Evolutionary conservation across 2,329 filamentous ascomycete species (phyloP), one percentile per base, ranked within the genome.

Genomic region (Diaporthe longicolla): DNA sequence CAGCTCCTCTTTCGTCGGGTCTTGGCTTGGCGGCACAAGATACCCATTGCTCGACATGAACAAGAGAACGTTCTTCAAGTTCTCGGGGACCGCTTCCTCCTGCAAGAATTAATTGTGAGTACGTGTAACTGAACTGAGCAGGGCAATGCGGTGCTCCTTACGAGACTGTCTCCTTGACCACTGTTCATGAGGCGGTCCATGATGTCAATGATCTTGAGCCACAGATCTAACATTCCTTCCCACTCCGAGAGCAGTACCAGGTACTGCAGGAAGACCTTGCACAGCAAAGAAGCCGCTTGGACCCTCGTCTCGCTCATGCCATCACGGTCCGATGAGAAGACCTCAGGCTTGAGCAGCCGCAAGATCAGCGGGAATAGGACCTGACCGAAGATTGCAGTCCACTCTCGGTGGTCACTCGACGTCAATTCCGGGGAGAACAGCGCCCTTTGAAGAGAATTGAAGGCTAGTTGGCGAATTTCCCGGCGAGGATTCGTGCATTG

Each of bases 141-240:
- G 50, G n/a, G 5, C 11, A n/a, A 9, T 7, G n/a, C 21, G 40
- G n/a, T n/a, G 9, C 32, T 57, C 88, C 92, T 84, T 89, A 95
- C 94, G 81, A 97, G 84, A 79, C 93, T 96, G 80, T 97, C 95
- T 32, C 94, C 94, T 82, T 98, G 95, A 0, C 96, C 96, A 79
- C 94, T 97, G 80, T 98, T 98, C 92, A 98, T 97, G 77, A 99
- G 88, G 32, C 97, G 92, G 82, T 99, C 97, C 90, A 99, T 95
- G 71, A 98, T 94, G 78, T 95, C 95, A 77, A 98, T 90, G 72
- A 98, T 97, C 82, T 93, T 93, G 59, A 97, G 85, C 97, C 97
- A 99, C 15, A 98, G 88, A 80, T 97, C 94, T 52, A 97, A 85
- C 91, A 98, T 95, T 26, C 94, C 95, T 29, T 95, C 93, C 90